Conservation (phyloP, 306 rosid species). For the Castanea mollissima region DNA sequence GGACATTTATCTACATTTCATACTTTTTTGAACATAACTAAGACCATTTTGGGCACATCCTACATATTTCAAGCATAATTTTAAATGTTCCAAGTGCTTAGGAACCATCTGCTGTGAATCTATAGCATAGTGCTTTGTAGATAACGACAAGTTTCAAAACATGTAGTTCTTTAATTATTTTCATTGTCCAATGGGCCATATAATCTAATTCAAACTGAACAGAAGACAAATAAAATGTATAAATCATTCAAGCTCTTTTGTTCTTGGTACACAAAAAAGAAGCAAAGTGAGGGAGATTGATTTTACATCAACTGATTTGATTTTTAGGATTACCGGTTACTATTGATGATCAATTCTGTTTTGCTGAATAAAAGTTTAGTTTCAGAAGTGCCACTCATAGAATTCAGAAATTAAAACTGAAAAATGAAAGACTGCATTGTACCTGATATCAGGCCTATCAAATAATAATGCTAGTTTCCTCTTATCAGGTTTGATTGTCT, state of each 20-base stretch:
- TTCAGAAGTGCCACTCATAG: not conserved
- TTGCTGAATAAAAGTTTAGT: not conserved
- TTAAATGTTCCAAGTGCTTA: not conserved
- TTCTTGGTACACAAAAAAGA: not conserved
- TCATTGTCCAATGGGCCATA: not conserved
- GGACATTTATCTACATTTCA: not conserved
- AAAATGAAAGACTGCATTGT: constrained; percentile 3
- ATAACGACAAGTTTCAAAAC: not conserved
- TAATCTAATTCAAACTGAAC: not conserved
- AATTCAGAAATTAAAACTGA: not conserved
- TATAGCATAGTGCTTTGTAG: not conserved
- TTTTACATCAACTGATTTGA: not conserved
- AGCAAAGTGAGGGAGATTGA: not conserved
- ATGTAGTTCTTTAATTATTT: not conserved
- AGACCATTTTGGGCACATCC: not conserved
- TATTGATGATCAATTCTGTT: not conserved
- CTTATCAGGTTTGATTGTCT: constrained; percentile 90
- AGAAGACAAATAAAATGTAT: not conserved
- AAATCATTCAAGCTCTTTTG: not conserved
- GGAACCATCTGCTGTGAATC: not conserved
- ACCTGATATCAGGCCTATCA: constrained; percentile 80
- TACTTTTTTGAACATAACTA: not conserved
- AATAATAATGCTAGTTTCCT: constrained; percentile 73
- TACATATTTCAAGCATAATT: not conserved
- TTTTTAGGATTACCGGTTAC: not conserved